Evolutionary conservation across 2,329 filamentous ascomycete genomes (phyloP).

Genomic region (Metarhizium guizhouense): DNA sequence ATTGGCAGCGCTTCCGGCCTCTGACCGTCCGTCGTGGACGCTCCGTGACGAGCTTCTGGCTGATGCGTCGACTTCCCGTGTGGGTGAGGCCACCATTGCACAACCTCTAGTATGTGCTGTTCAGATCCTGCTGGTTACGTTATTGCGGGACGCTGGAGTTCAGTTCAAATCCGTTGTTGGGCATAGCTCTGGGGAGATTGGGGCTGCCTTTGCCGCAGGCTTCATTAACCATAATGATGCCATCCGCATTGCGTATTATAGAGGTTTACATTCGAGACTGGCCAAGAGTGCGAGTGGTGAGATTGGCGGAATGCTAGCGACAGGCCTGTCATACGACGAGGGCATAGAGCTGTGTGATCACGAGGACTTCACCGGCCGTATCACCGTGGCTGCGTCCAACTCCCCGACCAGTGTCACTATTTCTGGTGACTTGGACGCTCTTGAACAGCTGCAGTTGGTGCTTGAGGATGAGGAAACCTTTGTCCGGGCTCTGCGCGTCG

Average conservation of each 20-base stretch:
- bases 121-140: constrained; percentile 32
- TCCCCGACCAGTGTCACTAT: constrained; percentile 15
- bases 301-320: constrained; percentile 13
- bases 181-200: constrained; percentile 33
- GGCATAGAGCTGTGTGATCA: constrained; percentile 3
- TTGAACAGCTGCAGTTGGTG: constrained; percentile 14
- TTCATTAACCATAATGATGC: background rate
- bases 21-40: constrained; percentile 3
- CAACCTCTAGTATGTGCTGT: constrained; percentile 15
- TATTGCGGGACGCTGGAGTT: constrained; percentile 22
- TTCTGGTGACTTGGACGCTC: constrained; percentile 20
- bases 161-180: constrained; percentile 23
- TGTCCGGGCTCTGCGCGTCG: constrained; percentile 22
- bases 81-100: too few species aligned
- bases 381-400: constrained; percentile 18
- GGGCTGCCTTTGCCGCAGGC: constrained; percentile 28
- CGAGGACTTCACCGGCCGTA: constrained; percentile 12
- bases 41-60: constrained; percentile 2
- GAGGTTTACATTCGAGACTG: background rate
- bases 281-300: background rate
- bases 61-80: background rate
- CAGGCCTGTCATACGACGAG: constrained; percentile 9
- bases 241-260: constrained; percentile 6
- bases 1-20: background rate
- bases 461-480: constrained; percentile 17